phyloP scores from a whole-genome alignment of 345 rosid species.

The Brassica carinata region DNA sequence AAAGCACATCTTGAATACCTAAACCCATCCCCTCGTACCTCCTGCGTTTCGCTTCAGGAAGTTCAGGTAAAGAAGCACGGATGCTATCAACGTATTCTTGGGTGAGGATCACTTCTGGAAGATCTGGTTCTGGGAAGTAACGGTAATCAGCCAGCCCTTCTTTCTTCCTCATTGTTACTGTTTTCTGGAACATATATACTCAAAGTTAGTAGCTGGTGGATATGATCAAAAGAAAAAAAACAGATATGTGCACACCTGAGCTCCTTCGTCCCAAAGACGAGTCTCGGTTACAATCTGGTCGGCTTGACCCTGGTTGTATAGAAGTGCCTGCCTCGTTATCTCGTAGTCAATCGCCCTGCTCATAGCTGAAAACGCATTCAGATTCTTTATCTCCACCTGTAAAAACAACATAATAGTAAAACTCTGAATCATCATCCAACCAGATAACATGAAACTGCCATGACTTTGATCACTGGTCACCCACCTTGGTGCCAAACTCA shows the following conservation, averaged over 20 bases:
- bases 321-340: slow-evolving; percentile 75
- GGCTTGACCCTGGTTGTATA: slow-evolving; percentile 64
- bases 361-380: slow-evolving; percentile 86
- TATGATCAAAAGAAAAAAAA: too few species aligned
- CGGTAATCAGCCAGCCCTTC: slow-evolving; percentile 96
- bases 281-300: slow-evolving; percentile 86
- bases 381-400: slow-evolving; percentile 95
- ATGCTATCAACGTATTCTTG: slow-evolving; percentile 68
- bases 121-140: slow-evolving; percentile 96
- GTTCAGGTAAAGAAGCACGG: slow-evolving; percentile 68
- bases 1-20: slow-evolving; percentile 90
- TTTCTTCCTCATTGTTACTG: slow-evolving; percentile 93
- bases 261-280: slow-evolving; percentile 96
- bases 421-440: not conserved
- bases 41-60: slow-evolving; percentile 86
- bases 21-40: slow-evolving; percentile 86
- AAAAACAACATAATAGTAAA: not conserved
- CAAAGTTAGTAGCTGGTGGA: slow-evolving; percentile 13
- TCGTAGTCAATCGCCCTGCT: slow-evolving; percentile 91
- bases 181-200: slow-evolving; percentile 56
- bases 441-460: not conserved
- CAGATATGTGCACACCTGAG: slow-evolving; percentile 53
- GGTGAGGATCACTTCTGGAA: slow-evolving; percentile 78
- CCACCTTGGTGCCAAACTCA: slow-evolving; percentile 93
- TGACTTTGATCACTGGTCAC: slow-evolving; percentile 9